A percentile compares a stretch with the other conserved stretches of the same genome.
Conservation (phyloP, 805 yeast genomes). For the Candida sithepensis region DNA sequence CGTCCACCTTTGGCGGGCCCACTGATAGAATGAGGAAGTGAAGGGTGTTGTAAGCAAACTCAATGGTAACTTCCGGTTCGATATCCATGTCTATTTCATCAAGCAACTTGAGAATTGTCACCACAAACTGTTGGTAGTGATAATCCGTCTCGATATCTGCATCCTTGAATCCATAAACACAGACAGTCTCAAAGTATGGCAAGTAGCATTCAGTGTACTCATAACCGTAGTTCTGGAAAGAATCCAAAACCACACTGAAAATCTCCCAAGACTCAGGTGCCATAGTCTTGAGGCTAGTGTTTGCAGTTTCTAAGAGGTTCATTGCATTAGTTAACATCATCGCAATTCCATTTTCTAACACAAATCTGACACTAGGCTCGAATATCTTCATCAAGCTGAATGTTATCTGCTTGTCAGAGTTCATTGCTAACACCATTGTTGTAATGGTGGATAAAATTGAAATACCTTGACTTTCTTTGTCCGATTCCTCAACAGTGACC, state of each 20-base stretch:
- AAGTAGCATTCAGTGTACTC: conserved; percentile 48
- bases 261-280: conserved; percentile 46
- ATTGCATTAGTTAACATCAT: conserved; percentile 76
- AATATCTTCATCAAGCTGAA: conserved; percentile 61
- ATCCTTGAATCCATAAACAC: conserved; percentile 40
- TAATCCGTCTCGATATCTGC: conserved; percentile 14
- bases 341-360: conserved; percentile 60
- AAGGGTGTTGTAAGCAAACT: conserved; percentile 18
- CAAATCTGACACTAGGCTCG: conserved; percentile 64
- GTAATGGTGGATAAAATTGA: conserved; percentile 80
- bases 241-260: conserved; percentile 37
- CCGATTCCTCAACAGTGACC: conserved; percentile 37
- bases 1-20: conserved; percentile 11
- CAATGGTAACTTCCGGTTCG: conserved; percentile 13
- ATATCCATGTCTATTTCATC: conserved; percentile 17
- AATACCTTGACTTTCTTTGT: conserved; percentile 76
- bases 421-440: conserved; percentile 78
- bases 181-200: conserved; percentile 46
- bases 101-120: conserved; percentile 17
- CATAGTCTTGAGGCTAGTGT: conserved; percentile 48
- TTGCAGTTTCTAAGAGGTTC: conserved; percentile 66
- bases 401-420: conserved; percentile 66
- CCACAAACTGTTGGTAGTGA: conserved; percentile 20
- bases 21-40: conserved; percentile 13
- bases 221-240: conserved; percentile 49